Evolutionary conservation across 768 basidiomycete species (phyloP), one percentile per base, ranked within the genome.

Genomic region (Leccinum variicolor): DNA sequence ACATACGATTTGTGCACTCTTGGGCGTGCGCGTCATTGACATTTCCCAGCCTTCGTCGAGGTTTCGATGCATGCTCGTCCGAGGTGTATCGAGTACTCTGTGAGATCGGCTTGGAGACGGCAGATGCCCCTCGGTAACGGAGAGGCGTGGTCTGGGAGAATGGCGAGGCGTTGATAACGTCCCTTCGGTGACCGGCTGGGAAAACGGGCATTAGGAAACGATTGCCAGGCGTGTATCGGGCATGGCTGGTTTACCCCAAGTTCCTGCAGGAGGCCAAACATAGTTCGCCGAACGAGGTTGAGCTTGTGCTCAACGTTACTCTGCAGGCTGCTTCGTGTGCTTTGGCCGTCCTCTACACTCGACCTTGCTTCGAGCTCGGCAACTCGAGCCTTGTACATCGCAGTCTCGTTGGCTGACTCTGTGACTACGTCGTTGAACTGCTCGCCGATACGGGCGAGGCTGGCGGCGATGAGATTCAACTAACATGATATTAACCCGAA

Each of bases 191-290:
- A 65, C 41, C 11, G 41, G 59, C 69, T 70, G 52, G 21, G 26
- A 45, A 36, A 36, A n/a, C 14, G 15, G 3, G 13, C 10, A 47
- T 65, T 52, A 63, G 59, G 56, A 52, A 11, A n/a, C 34, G 3
- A 17, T 26, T 5, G 0, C 9, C 26, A 26, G 36, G 14, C 13
- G n/a, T 28, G 25, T 11, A 17, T 51, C 33, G 14, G 7, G 21
- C 23, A 13, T 23, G 52, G 1, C n/a, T 57, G 54, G 45, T 60
- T 64, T 63, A 77, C 70, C 66, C 77, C 75, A 47, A 73, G 70
- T 56, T 80, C 77, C 28, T 76, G 69, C 15, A 82, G 52, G 28
- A 83, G 66, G 57, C 77, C 74, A 39, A 70, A 63, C 54, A 82
- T 69, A 14, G 81, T 74, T 58, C 72, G 76, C 19, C 73, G 68